These are phyloP conservation scores for Priceomyces fermenticarens DNA, from an alignment of 805 yeast genomes.

Conservation along the genomic window DNA sequence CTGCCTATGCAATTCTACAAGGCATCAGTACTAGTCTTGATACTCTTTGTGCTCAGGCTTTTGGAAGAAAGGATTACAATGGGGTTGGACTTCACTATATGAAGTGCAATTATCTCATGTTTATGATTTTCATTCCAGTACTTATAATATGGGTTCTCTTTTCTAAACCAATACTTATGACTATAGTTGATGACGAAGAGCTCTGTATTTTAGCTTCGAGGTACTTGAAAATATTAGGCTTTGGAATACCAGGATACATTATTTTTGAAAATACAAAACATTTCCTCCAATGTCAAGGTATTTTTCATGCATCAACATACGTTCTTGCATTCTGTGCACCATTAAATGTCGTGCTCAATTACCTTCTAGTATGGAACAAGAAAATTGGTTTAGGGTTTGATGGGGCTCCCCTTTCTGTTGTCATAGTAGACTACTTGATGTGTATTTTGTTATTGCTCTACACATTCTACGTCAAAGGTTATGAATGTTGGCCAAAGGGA, in stretches of 20 bases:
- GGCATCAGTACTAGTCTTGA: conserved; percentile 79
- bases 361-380: conserved; percentile 64
- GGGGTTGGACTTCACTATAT: conserved; percentile 67
- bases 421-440: conserved; percentile 70
- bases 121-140: conserved; percentile 52
- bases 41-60: conserved; percentile 76
- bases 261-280: conserved; percentile 71
- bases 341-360: conserved; percentile 64
- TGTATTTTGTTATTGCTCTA: conserved; percentile 51
- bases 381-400: conserved; percentile 58
- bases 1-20: conserved; percentile 71
- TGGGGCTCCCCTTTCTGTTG: conserved; percentile 78
- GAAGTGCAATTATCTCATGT: conserved; percentile 59
- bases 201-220: conserved; percentile 48
- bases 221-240: conserved; percentile 52
- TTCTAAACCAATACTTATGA: conserved; percentile 46
- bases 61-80: conserved; percentile 62
- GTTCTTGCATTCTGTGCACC: conserved; percentile 72
- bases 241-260: conserved; percentile 74
- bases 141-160: conserved; percentile 58
- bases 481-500: conserved; percentile 41
- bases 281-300: conserved; percentile 72
- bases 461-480: conserved; percentile 43
- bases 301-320: conserved; percentile 77
- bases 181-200: conserved; percentile 23